A percentile compares a stretch with the other conserved stretches of the same genome.
These are phyloP conservation scores for Ophiocordyceps camponoti-floridani DNA, from an alignment of 2,329 filamentous ascomycete genomes.

Conservation along the genomic window DNA sequence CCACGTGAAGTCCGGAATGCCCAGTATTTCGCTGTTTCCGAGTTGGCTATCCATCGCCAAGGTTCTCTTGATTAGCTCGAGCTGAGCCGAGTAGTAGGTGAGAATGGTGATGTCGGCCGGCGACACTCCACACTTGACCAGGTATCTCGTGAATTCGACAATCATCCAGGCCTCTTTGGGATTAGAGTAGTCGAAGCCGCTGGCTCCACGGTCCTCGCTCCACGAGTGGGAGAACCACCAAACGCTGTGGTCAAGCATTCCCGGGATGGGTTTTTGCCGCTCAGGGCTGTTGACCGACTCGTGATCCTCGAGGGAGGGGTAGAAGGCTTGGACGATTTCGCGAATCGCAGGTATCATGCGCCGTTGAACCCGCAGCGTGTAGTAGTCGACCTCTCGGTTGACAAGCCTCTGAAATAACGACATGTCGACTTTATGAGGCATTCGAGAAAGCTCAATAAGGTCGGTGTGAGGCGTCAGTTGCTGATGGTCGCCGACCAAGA, in stretches of 20 bases:
- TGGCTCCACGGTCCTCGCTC: slow-evolving; percentile 43
- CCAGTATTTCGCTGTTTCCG: slow-evolving; percentile 2
- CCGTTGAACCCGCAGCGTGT: slow-evolving; percentile 49
- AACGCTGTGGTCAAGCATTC: slow-evolving; percentile 21
- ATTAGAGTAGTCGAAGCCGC: slow-evolving; percentile 48
- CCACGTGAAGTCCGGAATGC: slow-evolving; percentile 12
- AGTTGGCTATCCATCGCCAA: slow-evolving; percentile 18
- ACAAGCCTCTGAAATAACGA: slow-evolving; percentile 71
- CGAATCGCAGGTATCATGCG: slow-evolving; percentile 31
- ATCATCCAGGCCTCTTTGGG: slow-evolving; percentile 59
- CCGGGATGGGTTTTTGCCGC: slow-evolving; percentile 22
- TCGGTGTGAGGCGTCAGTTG: slow-evolving; percentile 58
- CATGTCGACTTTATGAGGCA: slow-evolving; percentile 49
- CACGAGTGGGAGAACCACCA: slow-evolving; percentile 33
- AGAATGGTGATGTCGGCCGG: slow-evolving; percentile 54
- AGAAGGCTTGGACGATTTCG: slow-evolving; percentile 26
- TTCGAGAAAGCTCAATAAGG: slow-evolving; percentile 34
- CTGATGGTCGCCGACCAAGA: slow-evolving; percentile 59
- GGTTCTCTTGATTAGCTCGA: slow-evolving; percentile 39
- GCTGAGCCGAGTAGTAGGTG: slow-evolving; percentile 79
- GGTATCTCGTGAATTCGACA: slow-evolving; percentile 50
- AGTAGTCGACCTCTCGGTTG: slow-evolving; percentile 42
- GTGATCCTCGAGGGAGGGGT: slow-evolving; percentile 26
- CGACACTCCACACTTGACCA: slow-evolving; percentile 47
- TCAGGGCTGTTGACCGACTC: slow-evolving; percentile 15